Conservation (phyloP, 1,284 basidiomycete genomes). For the Dichomitus squalens region DNA sequence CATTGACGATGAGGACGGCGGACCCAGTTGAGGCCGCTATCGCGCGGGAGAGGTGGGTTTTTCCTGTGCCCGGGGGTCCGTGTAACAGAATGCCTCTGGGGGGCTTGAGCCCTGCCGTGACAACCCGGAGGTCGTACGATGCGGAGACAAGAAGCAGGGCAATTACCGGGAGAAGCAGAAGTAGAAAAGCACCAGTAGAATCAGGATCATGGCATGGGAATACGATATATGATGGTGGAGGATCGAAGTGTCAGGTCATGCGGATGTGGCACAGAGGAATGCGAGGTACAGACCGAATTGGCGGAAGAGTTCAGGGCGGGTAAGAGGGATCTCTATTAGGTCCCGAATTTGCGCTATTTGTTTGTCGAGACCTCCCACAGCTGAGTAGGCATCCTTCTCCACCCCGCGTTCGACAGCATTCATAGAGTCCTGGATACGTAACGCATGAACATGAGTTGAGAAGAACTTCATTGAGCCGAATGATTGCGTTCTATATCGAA, state of each 20-base stretch:
- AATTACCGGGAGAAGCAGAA: background rate
- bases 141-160: background rate
- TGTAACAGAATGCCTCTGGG: slow-evolving; percentile 90
- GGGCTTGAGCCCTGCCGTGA: slow-evolving; percentile 73
- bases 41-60: slow-evolving; percentile 90
- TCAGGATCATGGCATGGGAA: background rate
- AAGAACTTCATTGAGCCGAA: background rate
- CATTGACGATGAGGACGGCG: slow-evolving; percentile 88
- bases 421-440: slow-evolving; percentile 42
- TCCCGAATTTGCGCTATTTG: slow-evolving; percentile 91
- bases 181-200: background rate
- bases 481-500: background rate
- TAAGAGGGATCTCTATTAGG: slow-evolving; percentile 94
- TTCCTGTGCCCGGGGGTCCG: slow-evolving; percentile 93
- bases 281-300: slow-evolving; percentile 69
- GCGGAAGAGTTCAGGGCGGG: slow-evolving; percentile 86
- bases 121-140: slow-evolving; percentile 7
- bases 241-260: slow-evolving; percentile 9
- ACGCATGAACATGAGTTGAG: background rate
- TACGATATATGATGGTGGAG: background rate
- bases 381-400: slow-evolving; percentile 60
- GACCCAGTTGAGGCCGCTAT: slow-evolving; percentile 83
- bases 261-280: background rate
- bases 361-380: slow-evolving; percentile 86
- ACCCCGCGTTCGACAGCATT: slow-evolving; percentile 46